Evolutionary conservation across 768 basidiomycete species (phyloP).

Genomic region (Tulasnella calospora): DNA sequence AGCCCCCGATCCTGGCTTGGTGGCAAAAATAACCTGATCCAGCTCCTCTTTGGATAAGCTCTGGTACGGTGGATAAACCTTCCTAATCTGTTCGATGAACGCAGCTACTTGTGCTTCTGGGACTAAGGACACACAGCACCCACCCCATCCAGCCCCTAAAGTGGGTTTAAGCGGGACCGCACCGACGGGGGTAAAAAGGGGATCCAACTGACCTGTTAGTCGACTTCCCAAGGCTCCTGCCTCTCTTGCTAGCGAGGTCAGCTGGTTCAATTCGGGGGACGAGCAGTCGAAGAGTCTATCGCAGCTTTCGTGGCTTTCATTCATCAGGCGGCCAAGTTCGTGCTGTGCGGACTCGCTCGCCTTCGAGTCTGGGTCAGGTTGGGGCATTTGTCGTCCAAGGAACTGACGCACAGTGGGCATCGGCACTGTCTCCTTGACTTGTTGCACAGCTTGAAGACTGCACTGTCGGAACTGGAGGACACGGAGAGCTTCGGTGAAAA

Average conservation of each 20-base stretch:
- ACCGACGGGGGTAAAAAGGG: not conserved
- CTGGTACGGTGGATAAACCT: conserved; percentile 60
- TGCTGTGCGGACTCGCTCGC: conserved; percentile 36
- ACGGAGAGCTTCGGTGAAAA: conserved; percentile 71
- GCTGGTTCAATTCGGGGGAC: conserved; percentile 68
- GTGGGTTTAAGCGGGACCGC: not conserved
- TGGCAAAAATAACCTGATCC: conserved; percentile 70
- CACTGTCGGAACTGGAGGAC: conserved; percentile 72
- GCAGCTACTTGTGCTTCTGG: conserved; percentile 53
- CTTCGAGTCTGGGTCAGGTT: not conserved
- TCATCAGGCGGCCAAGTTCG: conserved; percentile 67
- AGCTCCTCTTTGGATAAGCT: conserved; percentile 55
- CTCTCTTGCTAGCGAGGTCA: conserved; percentile 57
- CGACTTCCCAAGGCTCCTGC: conserved; percentile 78
- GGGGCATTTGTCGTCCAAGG: conserved; percentile 31
- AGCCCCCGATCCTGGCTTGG: conserved; percentile 75
- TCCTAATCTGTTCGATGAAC: conserved; percentile 60
- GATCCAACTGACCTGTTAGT: conserved; percentile 58
- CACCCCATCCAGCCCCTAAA: conserved; percentile 85
- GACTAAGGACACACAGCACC: conserved; percentile 80
- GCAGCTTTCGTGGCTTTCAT: conserved; percentile 72
- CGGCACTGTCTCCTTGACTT: conserved; percentile 28
- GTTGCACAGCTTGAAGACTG: conserved; percentile 47
- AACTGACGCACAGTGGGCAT: conserved; percentile 16
- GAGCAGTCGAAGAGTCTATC: conserved; percentile 68